Percentiles rank a stretch among this genome's conserved stretches.
These are phyloP conservation scores for Picochlorum sp. DNA, from an alignment of 139 green algal genomes.

Conservation along the genomic window DNA sequence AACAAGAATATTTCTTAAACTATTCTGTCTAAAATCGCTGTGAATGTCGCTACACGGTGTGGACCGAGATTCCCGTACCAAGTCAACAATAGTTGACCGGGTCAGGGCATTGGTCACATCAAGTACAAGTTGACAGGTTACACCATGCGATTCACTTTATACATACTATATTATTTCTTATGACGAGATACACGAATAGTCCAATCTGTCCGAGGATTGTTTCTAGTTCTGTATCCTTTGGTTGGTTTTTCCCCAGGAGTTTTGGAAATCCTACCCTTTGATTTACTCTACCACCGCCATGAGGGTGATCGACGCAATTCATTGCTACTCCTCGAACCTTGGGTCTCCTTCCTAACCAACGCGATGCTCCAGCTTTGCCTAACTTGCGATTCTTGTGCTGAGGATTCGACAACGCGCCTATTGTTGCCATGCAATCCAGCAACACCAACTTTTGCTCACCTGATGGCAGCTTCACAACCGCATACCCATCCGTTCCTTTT, in stretches of 20 bases:
- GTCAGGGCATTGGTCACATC: too few relatives aligned
- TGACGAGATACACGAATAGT: conserved; percentile 60
- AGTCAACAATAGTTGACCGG: neutral
- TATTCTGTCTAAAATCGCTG: too few relatives aligned
- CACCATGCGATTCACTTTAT: too few relatives aligned
- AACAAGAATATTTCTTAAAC: too few relatives aligned
- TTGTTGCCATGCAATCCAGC: conserved; percentile 68
- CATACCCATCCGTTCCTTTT: conserved; percentile 56
- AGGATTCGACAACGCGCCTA: conserved; percentile 80
- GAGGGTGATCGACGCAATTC: conserved; percentile 92
- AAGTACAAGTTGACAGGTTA: too few relatives aligned
- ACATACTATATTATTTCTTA: conserved; percentile 18
- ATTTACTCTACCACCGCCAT: conserved; percentile 71
- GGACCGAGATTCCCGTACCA: neutral
- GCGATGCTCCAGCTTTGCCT: conserved; percentile 67
- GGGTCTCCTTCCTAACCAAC: conserved; percentile 48
- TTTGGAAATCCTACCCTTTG: conserved; percentile 67
- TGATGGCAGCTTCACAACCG: conserved; percentile 68
- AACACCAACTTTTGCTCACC: conserved; percentile 74
- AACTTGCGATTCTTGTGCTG: conserved; percentile 73
- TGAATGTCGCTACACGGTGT: too few relatives aligned
- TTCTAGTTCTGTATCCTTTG: conserved; percentile 81
- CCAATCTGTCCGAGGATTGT: conserved; percentile 49
- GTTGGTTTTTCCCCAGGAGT: conserved; percentile 78
- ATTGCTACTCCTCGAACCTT: conserved; percentile 81